Evolutionary conservation across 192 early-diverging fungal genomes (phyloP), one percentile per base, ranked within the genome.

Genomic region (Coemansia sp.): DNA sequence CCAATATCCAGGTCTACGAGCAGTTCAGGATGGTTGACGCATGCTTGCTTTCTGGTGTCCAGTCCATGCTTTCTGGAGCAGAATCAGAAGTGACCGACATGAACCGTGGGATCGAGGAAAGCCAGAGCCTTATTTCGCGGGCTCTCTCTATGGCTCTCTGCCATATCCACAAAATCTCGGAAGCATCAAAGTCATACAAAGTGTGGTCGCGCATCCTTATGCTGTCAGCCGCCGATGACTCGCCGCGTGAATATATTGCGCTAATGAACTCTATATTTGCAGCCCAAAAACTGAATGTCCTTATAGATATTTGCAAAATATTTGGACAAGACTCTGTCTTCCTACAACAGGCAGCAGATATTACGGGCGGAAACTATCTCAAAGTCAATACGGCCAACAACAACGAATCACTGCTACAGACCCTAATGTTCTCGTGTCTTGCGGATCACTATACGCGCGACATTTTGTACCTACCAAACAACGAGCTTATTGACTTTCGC

Each of bases 261-360:
- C 88, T 96, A 33, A 99, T 99, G 97, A 99, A 99, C 74, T 90
- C 87, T 61, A 97, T 99, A 37, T 99, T 99, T 81, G 91, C 95
- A 0, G 96, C 95, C 1, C 95, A 99, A 76, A 94, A 93, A 63
- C 84, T 77, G 94, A 84, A 85, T 20, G 92, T 96, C 9, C 88
- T 87, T 0, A 89, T 99, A 21, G 97, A 99, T 73, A 90, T 95
- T 2, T 97, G 94, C 76, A 92, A 92, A 59, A 75, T 96, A 10
- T 82, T 75, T 63, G 90, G 88, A 12, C 83, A 83, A 7, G 89
- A 93, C 43, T 91, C 92, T 12, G 90, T 93, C 3, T 96, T 98
- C 74, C 70, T 99, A 26, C 92, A 94, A 58, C 97, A 99, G 72
- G 96, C 96, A 4, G 84, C 94, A 0, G 87, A 91, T 33, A 89